These are phyloP conservation scores for Trypanosomatidae sp. DNA, from an alignment of 208 protist genomes.

Conservation along the genomic window DNA sequence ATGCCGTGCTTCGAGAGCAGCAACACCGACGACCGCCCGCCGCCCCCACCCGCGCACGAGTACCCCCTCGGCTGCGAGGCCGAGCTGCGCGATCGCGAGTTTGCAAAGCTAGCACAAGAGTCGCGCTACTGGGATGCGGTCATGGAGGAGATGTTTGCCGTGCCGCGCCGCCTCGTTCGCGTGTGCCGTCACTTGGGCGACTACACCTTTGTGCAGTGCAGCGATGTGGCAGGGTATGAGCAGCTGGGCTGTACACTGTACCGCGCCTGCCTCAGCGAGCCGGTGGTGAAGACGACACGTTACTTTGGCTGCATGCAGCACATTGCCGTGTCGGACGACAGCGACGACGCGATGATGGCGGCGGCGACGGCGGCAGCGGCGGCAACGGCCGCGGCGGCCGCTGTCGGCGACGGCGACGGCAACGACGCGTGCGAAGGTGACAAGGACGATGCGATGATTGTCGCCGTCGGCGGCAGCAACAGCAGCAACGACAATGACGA, in stretches of 20 bases:
- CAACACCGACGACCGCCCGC: constrained; percentile 47
- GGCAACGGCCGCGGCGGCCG: constrained; percentile 6
- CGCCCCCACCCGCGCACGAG: constrained; percentile 54
- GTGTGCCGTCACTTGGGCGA: constrained; percentile 64
- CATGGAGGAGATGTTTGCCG: constrained; percentile 57
- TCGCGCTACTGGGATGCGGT: constrained; percentile 54
- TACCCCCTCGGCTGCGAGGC: constrained; percentile 79
- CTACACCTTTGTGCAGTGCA: constrained; percentile 74
- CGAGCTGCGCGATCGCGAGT: constrained; percentile 59
- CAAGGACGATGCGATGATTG: background rate
- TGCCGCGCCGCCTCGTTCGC: constrained; percentile 34
- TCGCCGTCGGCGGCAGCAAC: background rate
- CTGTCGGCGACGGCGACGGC: constrained; percentile 1
- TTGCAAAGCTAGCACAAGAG: constrained; percentile 49
- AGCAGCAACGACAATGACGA: background rate
- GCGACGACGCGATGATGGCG: background rate
- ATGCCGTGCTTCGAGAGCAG: constrained; percentile 71
- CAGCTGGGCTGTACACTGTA: constrained; percentile 68
- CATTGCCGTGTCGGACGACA: background rate
- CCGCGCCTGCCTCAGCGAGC: constrained; percentile 67
- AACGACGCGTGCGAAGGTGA: background rate
- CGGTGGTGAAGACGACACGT: constrained; percentile 60
- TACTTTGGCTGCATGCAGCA: constrained; percentile 33
- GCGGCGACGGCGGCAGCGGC: constrained; percentile 2
- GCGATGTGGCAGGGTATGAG: constrained; percentile 31